phyloP scores from a whole-genome alignment of 192 early-diverging fungal genomes.

The Coemansia interrupta region DNA sequence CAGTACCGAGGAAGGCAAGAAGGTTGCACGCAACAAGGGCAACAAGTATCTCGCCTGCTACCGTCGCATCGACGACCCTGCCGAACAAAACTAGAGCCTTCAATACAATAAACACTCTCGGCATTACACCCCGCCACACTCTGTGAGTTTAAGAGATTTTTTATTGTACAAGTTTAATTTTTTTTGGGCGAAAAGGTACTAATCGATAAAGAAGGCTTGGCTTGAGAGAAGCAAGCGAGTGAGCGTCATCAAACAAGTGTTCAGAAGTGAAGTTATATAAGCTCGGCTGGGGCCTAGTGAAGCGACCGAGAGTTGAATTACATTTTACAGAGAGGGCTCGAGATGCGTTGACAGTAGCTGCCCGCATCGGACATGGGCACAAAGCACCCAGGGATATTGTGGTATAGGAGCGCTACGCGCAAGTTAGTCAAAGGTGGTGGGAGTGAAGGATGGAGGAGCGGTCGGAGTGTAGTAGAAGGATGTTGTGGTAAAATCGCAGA shows the following conservation, averaged over 20 bases:
- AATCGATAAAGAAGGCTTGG: neutral
- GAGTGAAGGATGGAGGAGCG: no score
- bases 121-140: neutral
- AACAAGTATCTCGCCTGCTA: conserved; percentile 90
- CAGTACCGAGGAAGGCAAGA: conserved; percentile 97
- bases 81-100: conserved; percentile 6
- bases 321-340: no score
- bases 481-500: no score
- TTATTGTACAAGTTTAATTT: conserved; percentile 44
- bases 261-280: no score
- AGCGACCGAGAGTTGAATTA: neutral
- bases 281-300: neutral
- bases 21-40: conserved; percentile 94
- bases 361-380: no score
- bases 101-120: neutral
- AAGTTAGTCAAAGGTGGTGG: no score
- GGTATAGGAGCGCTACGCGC: no score
- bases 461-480: no score
- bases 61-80: conserved; percentile 65
- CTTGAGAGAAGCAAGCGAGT: neutral
- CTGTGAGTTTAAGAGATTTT: conserved; percentile 4
- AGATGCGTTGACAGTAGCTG: no score
- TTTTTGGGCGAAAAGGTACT: conserved; percentile 11
- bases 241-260: neutral
- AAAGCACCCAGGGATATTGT: no score